Percentiles rank a stretch among this genome's conserved stretches.
These are phyloP conservation scores for Castanea mollissima DNA, from an alignment of 306 rosid genomes.

Conservation along the genomic window DNA sequence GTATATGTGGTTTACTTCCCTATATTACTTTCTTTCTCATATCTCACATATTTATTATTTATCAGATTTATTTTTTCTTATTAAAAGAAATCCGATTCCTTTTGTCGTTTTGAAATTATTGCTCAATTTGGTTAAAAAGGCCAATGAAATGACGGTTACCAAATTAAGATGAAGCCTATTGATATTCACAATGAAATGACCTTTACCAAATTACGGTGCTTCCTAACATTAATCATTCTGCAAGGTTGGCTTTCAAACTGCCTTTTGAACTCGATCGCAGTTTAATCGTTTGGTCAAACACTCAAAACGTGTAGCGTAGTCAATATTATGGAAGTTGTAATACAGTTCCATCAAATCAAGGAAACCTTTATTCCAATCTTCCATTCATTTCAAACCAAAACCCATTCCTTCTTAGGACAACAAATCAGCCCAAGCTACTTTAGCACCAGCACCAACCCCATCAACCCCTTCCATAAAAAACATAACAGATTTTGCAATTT, in stretches of 20 bases:
- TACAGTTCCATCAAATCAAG: too few species aligned
- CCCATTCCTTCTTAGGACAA: too few species aligned
- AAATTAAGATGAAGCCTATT: not conserved
- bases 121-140: not conserved
- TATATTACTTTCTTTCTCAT: not conserved
- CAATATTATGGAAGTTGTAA: too few species aligned
- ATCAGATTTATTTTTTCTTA: too few species aligned
- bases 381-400: too few species aligned
- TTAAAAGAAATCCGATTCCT: not conserved
- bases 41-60: too few species aligned
- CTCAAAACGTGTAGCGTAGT: too few species aligned
- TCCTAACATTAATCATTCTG: not conserved
- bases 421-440: too few species aligned
- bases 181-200: not conserved
- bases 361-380: too few species aligned
- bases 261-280: not conserved
- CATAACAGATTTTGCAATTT: too few species aligned
- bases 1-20: fast-evolving
- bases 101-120: not conserved
- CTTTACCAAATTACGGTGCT: not conserved
- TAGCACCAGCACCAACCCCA: too few species aligned
- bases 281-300: not conserved
- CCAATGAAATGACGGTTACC: not conserved
- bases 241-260: not conserved
- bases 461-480: too few species aligned